These are phyloP conservation scores for Fusarium sacchari DNA, from an alignment of 2,329 filamentous ascomycete species.

Conservation along the genomic window DNA sequence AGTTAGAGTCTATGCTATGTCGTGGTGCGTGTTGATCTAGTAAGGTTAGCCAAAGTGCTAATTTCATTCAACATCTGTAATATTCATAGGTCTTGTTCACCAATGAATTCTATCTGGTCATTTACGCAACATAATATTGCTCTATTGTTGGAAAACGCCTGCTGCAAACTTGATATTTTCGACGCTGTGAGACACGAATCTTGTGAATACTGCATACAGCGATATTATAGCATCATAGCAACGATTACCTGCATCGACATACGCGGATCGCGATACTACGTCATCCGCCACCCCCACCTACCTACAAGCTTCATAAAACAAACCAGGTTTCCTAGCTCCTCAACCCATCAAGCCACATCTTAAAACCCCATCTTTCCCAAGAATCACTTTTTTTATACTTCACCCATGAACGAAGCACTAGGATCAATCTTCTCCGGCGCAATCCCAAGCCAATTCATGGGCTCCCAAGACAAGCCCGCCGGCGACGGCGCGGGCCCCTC, in stretches of 20 bases:
- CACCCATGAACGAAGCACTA: constrained; percentile 16
- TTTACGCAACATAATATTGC: background rate
- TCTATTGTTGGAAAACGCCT: fast-evolving
- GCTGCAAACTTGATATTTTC: background rate
- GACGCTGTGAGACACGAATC: background rate
- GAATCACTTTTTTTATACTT: background rate
- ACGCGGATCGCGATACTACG: constrained; percentile 6
- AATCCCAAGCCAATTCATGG: constrained; percentile 26
- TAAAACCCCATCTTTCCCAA: background rate
- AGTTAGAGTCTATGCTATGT: fast-evolving
- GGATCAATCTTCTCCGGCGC: constrained; percentile 19
- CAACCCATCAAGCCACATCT: constrained; percentile 21
- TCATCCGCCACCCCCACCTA: constrained; percentile 30
- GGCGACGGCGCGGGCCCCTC: background rate
- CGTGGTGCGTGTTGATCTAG: fast-evolving
- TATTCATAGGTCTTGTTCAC: no score
- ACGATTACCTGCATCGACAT: background rate
- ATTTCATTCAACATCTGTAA: no score
- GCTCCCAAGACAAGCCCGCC: constrained; percentile 1
- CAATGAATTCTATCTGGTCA: fast-evolving
- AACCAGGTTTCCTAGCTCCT: constrained; percentile 8
- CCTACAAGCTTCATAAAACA: constrained; percentile 10
- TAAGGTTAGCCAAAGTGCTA: fast-evolving
- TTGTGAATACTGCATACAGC: background rate
- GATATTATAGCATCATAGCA: constrained; percentile 15